phyloP scores from a whole-genome alignment of 2,329 filamentous ascomycete species.

The Arachnomyces sp. region DNA sequence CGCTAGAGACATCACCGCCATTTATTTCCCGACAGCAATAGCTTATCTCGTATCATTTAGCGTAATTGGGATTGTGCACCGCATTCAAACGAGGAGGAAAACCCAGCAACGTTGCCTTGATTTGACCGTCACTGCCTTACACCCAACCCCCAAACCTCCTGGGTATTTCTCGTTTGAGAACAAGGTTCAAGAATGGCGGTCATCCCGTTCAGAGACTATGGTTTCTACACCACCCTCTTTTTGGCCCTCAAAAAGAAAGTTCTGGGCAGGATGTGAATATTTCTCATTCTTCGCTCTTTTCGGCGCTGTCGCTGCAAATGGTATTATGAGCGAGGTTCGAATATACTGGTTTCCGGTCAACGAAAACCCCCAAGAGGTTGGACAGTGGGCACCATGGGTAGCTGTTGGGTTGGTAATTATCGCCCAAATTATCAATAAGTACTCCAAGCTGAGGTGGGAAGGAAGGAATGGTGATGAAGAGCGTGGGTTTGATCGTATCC shows the following conservation, averaged over 20 bases:
- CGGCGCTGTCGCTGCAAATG: slow-evolving; percentile 13
- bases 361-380: slow-evolving; percentile 15
- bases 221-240: neutral
- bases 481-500: no score
- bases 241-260: neutral
- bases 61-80: no score
- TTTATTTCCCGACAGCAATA: no score
- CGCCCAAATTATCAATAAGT: slow-evolving; percentile 14
- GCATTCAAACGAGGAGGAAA: no score
- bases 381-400: slow-evolving; percentile 18
- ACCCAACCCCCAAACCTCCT: neutral
- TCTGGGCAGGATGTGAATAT: neutral
- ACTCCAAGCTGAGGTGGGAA: slow-evolving; percentile 2
- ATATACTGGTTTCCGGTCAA: slow-evolving; percentile 12
- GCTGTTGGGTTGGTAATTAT: slow-evolving; percentile 15
- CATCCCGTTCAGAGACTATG: neutral
- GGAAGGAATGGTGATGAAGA: neutral
- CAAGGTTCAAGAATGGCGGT: neutral
- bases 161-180: neutral
- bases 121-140: neutral
- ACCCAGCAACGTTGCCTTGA: no score
- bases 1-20: neutral
- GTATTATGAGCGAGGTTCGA: slow-evolving; percentile 16
- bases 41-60: no score
- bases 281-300: slow-evolving; percentile 1